These are phyloP conservation scores for Passiflora organensis DNA, from an alignment of 345 rosid genomes.

Conservation along the genomic window DNA sequence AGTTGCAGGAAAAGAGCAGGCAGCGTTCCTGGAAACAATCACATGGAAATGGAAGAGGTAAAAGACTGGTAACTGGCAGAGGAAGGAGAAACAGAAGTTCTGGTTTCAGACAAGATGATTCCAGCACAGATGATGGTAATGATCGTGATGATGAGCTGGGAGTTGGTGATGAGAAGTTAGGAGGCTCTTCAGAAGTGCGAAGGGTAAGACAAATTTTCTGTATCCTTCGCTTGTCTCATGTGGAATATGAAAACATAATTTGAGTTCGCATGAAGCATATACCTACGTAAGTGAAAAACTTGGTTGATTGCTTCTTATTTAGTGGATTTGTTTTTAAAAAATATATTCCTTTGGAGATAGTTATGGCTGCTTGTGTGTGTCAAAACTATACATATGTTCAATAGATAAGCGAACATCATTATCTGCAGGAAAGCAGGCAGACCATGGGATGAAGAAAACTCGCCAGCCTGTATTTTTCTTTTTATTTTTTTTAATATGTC, in stretches of 20 bases:
- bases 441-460: too few relatives aligned
- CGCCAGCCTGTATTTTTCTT: too few relatives aligned
- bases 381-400: too few relatives aligned
- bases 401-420: too few relatives aligned
- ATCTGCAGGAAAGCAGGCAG: too few relatives aligned
- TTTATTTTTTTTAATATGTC: too few relatives aligned
- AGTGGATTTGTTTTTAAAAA: too few relatives aligned
- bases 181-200: slow-evolving; percentile 38
- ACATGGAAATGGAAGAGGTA: slow-evolving; percentile 32
- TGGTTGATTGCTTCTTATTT: too few relatives aligned
- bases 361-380: too few relatives aligned
- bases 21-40: slow-evolving; percentile 19
- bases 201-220: slow-evolving; percentile 46
- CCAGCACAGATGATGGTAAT: slow-evolving; percentile 35
- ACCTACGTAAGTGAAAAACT: background rate
- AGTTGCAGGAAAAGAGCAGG: slow-evolving; percentile 5
- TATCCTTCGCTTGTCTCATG: background rate
- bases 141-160: slow-evolving; percentile 27
- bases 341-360: too few relatives aligned
- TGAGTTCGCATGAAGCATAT: too few relatives aligned
- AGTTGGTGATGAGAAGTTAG: slow-evolving; percentile 20
- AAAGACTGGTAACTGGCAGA: slow-evolving; percentile 30
- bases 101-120: slow-evolving; percentile 38
- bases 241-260: too few relatives aligned
- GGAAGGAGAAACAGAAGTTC: slow-evolving; percentile 30